phyloP scores from a whole-genome alignment of 805 yeast species.

The Nakazawaea pomicola region DNA sequence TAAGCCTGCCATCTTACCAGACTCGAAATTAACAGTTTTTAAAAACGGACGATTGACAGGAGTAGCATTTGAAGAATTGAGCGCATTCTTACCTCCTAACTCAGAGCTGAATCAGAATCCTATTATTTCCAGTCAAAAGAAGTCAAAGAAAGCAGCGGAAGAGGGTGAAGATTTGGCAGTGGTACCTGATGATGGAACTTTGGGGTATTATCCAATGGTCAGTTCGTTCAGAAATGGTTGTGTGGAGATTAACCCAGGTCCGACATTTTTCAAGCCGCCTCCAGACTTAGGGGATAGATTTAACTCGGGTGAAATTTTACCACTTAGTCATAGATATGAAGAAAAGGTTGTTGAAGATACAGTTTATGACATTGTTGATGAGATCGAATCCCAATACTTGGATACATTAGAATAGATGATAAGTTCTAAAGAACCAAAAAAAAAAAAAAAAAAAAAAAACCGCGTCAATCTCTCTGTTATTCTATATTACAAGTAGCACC shows the following conservation, averaged over 20 bases:
- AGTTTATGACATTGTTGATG: constrained; percentile 81
- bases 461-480: no score
- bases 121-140: constrained; percentile 18
- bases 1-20: constrained; percentile 43
- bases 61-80: constrained; percentile 58
- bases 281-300: constrained; percentile 24
- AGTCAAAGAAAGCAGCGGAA: constrained; percentile 5
- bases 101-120: constrained; percentile 44
- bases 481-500: no score
- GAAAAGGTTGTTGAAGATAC: constrained; percentile 77
- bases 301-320: constrained; percentile 31
- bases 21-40: constrained; percentile 62
- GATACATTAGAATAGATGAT: constrained; percentile 39
- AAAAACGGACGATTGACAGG: constrained; percentile 74
- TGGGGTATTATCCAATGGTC: constrained; percentile 90
- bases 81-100: constrained; percentile 76
- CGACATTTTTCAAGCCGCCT: constrained; percentile 48
- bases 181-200: constrained; percentile 69
- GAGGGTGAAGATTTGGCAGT: constrained; percentile 15
- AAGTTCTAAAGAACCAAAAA: background rate
- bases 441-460: constrained; percentile 8
- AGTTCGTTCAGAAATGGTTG: constrained; percentile 78
- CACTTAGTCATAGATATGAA: constrained; percentile 56
- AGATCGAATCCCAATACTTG: constrained; percentile 59
- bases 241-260: constrained; percentile 67